Evolutionary conservation across 2,329 filamentous ascomycete species (phyloP).

Genomic region (Grosmannia serpens): DNA sequence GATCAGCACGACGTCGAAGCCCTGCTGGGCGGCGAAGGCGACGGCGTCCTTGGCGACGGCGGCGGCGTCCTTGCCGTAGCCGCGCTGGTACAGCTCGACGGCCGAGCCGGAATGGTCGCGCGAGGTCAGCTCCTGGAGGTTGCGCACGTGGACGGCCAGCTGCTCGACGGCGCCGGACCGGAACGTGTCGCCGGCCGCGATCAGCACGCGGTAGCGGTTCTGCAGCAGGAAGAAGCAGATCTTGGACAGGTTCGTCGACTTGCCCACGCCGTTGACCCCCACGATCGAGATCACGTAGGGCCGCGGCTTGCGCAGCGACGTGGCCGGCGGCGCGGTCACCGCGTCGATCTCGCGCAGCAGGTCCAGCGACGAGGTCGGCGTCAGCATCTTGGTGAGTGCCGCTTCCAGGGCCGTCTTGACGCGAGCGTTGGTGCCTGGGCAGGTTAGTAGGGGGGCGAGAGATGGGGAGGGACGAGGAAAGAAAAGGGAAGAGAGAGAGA

Average conservation of each 20-base stretch:
- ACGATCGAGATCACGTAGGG: conserved; percentile 98
- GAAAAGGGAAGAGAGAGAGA: no score
- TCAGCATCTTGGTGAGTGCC: conserved; percentile 88
- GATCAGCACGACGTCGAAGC: conserved; percentile 89
- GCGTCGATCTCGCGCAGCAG: conserved; percentile 86
- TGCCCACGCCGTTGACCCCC: conserved; percentile 95
- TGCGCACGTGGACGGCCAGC: conserved; percentile 86
- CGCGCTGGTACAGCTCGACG: conserved; percentile 91
- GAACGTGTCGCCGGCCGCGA: conserved; percentile 94
- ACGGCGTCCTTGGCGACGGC: conserved; percentile 93
- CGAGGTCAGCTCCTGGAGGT: conserved; percentile 76
- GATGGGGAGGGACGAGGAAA: no score
- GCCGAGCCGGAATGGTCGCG: conserved; percentile 62
- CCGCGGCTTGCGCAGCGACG: conserved; percentile 52
- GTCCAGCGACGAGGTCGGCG: conserved; percentile 87
- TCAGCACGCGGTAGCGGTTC: conserved; percentile 91
- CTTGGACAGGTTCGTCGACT: conserved; percentile 95
- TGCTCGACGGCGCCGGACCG: conserved; percentile 95
- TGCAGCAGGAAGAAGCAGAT: conserved; percentile 97
- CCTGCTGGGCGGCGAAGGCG: conserved; percentile 58
- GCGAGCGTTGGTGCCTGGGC: conserved; percentile 58
- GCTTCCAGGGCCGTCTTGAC: conserved; percentile 83
- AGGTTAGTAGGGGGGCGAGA: no score
- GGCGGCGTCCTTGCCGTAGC: conserved; percentile 95
- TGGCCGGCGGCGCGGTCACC: conserved; percentile 54